These are phyloP conservation scores for Seiridium cupressi DNA, from an alignment of 2,329 filamentous ascomycete species.

Conservation along the genomic window DNA sequence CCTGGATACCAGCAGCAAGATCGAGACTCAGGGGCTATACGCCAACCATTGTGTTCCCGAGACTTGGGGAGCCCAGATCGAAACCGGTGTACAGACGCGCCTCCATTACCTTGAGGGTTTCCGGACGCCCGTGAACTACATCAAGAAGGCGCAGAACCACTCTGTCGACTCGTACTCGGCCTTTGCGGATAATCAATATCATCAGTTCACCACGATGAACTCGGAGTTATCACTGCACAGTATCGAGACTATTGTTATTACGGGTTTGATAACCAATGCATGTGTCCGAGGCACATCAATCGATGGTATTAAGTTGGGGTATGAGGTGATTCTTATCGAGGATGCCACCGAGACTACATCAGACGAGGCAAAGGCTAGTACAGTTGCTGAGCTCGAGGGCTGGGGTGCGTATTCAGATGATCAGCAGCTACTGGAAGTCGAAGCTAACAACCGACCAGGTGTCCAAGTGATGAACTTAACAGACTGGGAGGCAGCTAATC, in stretches of 20 bases:
- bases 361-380: slow-evolving; percentile 13
- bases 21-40: slow-evolving; percentile 17
- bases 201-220: slow-evolving; percentile 18
- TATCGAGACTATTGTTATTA: slow-evolving; percentile 16
- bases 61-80: slow-evolving; percentile 18
- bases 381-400: slow-evolving; percentile 14
- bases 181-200: slow-evolving; percentile 19
- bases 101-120: slow-evolving; percentile 17
- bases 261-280: slow-evolving; percentile 16
- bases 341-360: slow-evolving; percentile 16
- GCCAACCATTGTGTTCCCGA: slow-evolving; percentile 16
- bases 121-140: slow-evolving; percentile 15
- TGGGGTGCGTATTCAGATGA: slow-evolving; percentile 9
- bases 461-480: slow-evolving; percentile 5
- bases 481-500: not conserved
- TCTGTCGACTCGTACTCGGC: slow-evolving; percentile 18
- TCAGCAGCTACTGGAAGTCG: not conserved
- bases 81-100: slow-evolving; percentile 14
- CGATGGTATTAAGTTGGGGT: slow-evolving; percentile 17
- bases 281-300: slow-evolving; percentile 18
- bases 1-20: slow-evolving; percentile 16
- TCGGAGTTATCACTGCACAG: slow-evolving; percentile 15
- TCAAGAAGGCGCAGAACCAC: slow-evolving; percentile 20
- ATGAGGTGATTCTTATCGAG: slow-evolving; percentile 16
- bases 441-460: not conserved